Base-by-base conservation (phyloP, 1,284 basidiomycete species). In the Trichosporon sp. region DNA sequence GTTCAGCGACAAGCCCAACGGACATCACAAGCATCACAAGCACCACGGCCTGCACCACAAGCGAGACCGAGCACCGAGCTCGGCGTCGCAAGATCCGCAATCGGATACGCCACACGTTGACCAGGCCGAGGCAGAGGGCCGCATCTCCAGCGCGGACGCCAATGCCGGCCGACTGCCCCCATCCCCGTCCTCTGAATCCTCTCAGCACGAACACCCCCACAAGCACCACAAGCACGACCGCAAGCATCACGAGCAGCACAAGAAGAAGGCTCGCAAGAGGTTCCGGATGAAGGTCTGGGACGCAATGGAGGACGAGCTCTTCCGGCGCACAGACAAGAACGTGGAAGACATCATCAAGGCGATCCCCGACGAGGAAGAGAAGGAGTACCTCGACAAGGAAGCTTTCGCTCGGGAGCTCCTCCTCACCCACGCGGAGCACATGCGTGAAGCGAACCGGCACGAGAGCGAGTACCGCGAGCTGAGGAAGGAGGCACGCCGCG, bases 301-400 rank as follows among this genome's bases (percentile, higher is more conserved):
- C 16, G 49, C 49, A 27, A 54, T 54, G 49, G 49, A 54, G 49
- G 49, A 54, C 49, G 49, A 54, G 49, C 49, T 54, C 8, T 54
- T 54, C 49, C 49, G 49, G 27, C 49, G 49, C 16, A 54, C 49
- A 8, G 49, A 54, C 49, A 54, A 54, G 49, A 54, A 54, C 49
- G 49, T 54, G 8, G 49, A 54, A 27, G 49, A 54, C 49, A 54
- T 54, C 49, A 54, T 54, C 49, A 8, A 16, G 14, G 49, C 49
- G 25, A 54, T 54, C 16, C 49, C 49, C 3, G 49, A 54, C 25
- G 49, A 54, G 49, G 49, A 54, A 16, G 27, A 54, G 25, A 10
- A 54, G 27, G 49, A 54, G 16, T 54, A 54, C 49, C 13, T 54
- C 27, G 25, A 27, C 14, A 54, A 54, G 14, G 49, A 54, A 27